Evolutionary conservation across 2,329 filamentous ascomycete genomes (phyloP), one percentile per base, ranked within the genome.

Genomic region (Penicillium thymicola): DNA sequence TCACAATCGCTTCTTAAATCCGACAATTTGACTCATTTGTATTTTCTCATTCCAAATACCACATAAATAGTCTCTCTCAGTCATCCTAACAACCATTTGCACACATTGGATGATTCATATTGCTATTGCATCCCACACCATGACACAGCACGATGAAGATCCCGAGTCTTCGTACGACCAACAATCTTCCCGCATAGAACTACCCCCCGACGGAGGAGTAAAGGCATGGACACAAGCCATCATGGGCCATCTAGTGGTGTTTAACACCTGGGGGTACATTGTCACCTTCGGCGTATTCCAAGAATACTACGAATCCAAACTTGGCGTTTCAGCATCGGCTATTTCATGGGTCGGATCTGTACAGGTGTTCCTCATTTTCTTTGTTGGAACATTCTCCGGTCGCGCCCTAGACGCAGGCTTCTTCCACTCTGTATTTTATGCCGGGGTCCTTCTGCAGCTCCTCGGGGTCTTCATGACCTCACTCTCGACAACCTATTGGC

Each of bases 271-370:
- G 59, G 61, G 61, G 3, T 58, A 58, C 11, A 53, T 56, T 10
- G 51, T 54, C 30, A 59, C 57, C 50, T 78, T 75, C 53, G 74
- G 74, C 13, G 64, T 78, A 27, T 79, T 77, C 63, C 75, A 79
- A 66, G 63, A 69, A 9, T 40, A 41, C 47, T 79, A 79, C 58
- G 64, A 68, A 2, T 62, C 65, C 3, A 49, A 62, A 0, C 65
- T 78, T 11, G 13, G 32, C 62, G 0, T 58, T 64, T 1, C 72
- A 0, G 66, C 72, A 2, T 74, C 71, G 4, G 61, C 67, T 7
- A 74, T 79, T 21, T 74, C 75, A 28, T 79, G 76, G 77, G 68
- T 79, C 16, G 76, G 77, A 9, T 67, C 66, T 3, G 60, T 77
- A 3, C 75, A 78, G 55, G 63, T 75, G 27, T 79, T 76, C 55